Conservation (phyloP, 2,329 filamentous ascomycete genomes). For the Arthrobotrys sphaeroides region DNA sequence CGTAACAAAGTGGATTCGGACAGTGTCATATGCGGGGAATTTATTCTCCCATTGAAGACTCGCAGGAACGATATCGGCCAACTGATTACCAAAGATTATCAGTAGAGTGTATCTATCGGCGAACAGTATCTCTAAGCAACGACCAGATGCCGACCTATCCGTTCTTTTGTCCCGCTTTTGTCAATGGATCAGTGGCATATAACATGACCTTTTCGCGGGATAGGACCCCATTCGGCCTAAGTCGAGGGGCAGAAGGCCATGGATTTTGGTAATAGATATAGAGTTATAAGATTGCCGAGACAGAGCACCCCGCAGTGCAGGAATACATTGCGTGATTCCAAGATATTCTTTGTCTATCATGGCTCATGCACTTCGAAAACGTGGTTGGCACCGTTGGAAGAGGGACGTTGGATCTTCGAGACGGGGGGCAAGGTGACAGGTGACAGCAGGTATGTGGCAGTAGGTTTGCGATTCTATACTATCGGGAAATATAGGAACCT, state of each 20-base stretch:
- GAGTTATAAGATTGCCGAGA: conserved; percentile 14
- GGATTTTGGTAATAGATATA: conserved; percentile 10
- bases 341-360: conserved; percentile 18
- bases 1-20: conserved; percentile 3
- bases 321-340: conserved; percentile 3
- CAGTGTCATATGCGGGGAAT: conserved; percentile 33
- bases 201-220: conserved; percentile 19
- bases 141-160: conserved; percentile 25
- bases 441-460: too few species aligned
- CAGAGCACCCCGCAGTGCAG: background rate
- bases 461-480: background rate
- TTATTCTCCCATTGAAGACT: background rate
- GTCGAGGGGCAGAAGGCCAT: conserved; percentile 10
- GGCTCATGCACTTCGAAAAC: conserved; percentile 17
- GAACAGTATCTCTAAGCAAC: conserved; percentile 20
- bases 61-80: conserved; percentile 31
- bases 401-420: conserved; percentile 14
- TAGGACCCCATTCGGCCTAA: conserved; percentile 4
- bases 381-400: conserved; percentile 22
- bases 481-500: conserved; percentile 19
- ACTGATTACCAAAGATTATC: conserved; percentile 32
- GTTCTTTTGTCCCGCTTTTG: conserved; percentile 8
- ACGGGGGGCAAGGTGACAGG: conserved; percentile 23
- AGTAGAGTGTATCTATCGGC: background rate
- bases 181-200: background rate